Conservation (phyloP, 2,329 filamentous ascomycete genomes). For the Colletotrichum euphorbiae region DNA sequence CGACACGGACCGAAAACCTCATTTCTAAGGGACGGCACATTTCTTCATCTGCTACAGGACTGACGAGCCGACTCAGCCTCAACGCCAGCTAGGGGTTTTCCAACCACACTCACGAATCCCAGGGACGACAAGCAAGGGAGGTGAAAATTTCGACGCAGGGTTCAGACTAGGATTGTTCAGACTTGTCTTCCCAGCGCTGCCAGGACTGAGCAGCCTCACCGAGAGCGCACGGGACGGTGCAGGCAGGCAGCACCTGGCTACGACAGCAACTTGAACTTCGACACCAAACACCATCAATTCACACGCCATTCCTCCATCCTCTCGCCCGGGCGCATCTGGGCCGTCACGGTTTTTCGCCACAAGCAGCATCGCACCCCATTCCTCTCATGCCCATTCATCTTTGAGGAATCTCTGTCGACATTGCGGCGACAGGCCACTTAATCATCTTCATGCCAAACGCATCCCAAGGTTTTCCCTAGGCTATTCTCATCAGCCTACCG, state of each 20-base stretch:
- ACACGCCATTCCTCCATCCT: neutral
- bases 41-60: constrained; percentile 26
- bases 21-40: constrained; percentile 18
- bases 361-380: neutral
- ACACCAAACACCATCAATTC: constrained; percentile 2
- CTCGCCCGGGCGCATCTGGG: neutral
- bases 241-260: constrained; percentile 30
- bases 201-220: constrained; percentile 19
- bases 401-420: constrained; percentile 27
- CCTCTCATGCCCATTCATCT: neutral
- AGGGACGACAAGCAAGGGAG: constrained; percentile 1
- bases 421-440: constrained; percentile 19
- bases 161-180: constrained; percentile 12
- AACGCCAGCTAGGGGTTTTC: constrained; percentile 11
- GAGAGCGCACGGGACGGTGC: constrained; percentile 16
- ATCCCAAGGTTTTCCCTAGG: constrained; percentile 4
- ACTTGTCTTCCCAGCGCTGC: neutral
- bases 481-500: neutral
- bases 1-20: constrained; percentile 18
- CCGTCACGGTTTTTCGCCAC: neutral
- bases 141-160: neutral
- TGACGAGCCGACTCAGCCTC: constrained; percentile 19
- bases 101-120: neutral
- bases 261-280: neutral
- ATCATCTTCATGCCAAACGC: constrained; percentile 29